Conservation (phyloP, 257 asterid genomes). For the Solanum tarijense region DNA sequence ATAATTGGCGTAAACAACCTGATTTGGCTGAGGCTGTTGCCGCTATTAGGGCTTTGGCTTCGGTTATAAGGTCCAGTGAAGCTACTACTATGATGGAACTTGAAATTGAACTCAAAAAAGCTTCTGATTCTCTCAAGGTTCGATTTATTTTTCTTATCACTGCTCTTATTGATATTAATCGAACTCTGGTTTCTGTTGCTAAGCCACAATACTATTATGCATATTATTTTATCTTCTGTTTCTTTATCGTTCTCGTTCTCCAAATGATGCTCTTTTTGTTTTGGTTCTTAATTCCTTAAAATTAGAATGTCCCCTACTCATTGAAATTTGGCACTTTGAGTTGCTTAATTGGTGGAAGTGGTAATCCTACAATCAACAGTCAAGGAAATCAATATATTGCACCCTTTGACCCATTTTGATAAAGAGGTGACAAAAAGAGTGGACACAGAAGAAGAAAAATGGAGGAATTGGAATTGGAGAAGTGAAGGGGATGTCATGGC, state of each 20-base stretch:
- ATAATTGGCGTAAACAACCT: slow-evolving; percentile 81
- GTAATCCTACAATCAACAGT: neutral
- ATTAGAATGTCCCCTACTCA: neutral
- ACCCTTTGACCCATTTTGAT: neutral
- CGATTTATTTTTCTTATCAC: neutral
- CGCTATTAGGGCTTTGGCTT: slow-evolving; percentile 90
- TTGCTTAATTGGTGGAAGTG: neutral
- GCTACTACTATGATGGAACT: slow-evolving; percentile 96
- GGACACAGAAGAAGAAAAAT: slow-evolving; percentile 25
- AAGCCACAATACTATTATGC: neutral
- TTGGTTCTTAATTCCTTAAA: neutral
- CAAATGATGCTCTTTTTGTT: neutral
- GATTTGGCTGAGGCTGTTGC: slow-evolving; percentile 98
- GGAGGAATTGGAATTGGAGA: slow-evolving; percentile 51
- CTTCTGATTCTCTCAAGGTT: slow-evolving; percentile 84
- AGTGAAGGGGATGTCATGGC: slow-evolving; percentile 46
- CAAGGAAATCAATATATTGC: neutral
- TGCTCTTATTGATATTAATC: neutral
- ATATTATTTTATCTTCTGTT: neutral
- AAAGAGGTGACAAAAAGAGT: slow-evolving; percentile 31
- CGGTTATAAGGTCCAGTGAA: slow-evolving; percentile 68
- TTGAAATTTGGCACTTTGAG: neutral
- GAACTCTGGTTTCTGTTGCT: neutral
- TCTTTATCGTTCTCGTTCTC: neutral
- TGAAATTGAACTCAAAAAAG: slow-evolving; percentile 81